Evolutionary conservation across 305 asterid genomes (phyloP), one percentile per base, ranked within the genome.

Genomic region (Fraxinus platypoda): DNA sequence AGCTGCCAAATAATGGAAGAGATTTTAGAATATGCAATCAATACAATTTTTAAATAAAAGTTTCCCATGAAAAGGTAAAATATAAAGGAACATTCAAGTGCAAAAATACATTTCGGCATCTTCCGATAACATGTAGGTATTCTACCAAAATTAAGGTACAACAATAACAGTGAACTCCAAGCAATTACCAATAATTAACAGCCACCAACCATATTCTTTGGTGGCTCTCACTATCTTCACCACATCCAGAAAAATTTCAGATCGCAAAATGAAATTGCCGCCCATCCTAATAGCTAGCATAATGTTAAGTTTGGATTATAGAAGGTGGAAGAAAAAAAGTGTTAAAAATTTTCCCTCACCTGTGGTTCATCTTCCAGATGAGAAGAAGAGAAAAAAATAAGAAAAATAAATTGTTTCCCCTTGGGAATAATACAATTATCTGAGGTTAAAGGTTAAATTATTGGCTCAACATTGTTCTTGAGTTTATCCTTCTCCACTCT

Each of bases 1-100:
- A 92, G 86, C 99, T 95, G 89, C 37, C 54, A 81, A 84, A 90
- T 38, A 74, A 76, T 28, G 35, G 37, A 71, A 54, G 5, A 87
- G 81, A 33, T 75, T 76, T 76, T 68, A 75, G 46, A 74, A 62
- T 31, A 62, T 75, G 68, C 33, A 77, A 25, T 46, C 78, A 46
- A 19, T 28, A 25, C 0, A 19, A 33, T 23, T 79, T 79, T 25
- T 28, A 26, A 5, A 33, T 35, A 31, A 75, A 19, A 75, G 62
- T 33, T 75, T 70, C 11, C 34, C 35, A 71, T 79, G 15, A 68
- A 57, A 72, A 31, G 33, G 46, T 75, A 82, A 25, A 26, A 79
- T 75, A 77, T 13, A 73, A 66, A 41, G n/a, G 28, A 66, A 15
- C 66, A 28, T 79, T 66, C 41, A 23, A 41, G 8, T 26, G 43